Evolutionary conservation across 2,329 filamentous ascomycete genomes (phyloP), one percentile per base, ranked within the genome.

Genomic region (Aureobasidium sp.): DNA sequence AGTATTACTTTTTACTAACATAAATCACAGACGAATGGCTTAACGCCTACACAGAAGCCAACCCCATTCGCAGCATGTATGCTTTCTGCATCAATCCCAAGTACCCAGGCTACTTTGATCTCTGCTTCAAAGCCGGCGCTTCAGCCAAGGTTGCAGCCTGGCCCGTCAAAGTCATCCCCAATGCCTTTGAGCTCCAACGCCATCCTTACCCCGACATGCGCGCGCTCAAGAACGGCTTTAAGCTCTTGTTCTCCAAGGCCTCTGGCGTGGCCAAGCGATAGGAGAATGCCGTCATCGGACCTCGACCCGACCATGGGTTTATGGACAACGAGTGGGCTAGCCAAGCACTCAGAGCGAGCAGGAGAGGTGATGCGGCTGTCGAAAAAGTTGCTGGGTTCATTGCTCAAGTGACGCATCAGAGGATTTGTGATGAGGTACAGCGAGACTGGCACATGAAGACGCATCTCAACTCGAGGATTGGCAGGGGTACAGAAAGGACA

Each of bases 141-240:
- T 80, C 82, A 53, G 88, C 90, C 2, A 82, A 80, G 48, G 84
- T 93, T 59, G 86, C 89, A 65, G 86, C 85, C 51, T 92, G 93
- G 87, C 85, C 86, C 5, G 90, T 99, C 66, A 92, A 94, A 69
- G 87, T 97, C 41, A 89, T 97, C 20, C 94, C 94, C 2, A 89
- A 95, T 70, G 94, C 90, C 5, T 99, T 93, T 72, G 91, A 97
- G 78, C 82, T 99, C 69, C 86, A 91, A 76, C 89, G 89, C 67
- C 89, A 89, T 67, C 84, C 88, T 58, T 99, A 99, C 73, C 93
- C 94, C 0, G 92, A 97, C 70, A 96, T 97, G 89, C 84, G 88
- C 68, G 91, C 91, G 53, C 79, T 99, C 65, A 96, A 93, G 80
- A 99, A 99, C 77, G 94, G 93, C 6, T 97, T 97, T 82, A 97